Conservation (phyloP, 2,329 filamentous ascomycete species). For the Aspergillus carbonarius region DNA sequence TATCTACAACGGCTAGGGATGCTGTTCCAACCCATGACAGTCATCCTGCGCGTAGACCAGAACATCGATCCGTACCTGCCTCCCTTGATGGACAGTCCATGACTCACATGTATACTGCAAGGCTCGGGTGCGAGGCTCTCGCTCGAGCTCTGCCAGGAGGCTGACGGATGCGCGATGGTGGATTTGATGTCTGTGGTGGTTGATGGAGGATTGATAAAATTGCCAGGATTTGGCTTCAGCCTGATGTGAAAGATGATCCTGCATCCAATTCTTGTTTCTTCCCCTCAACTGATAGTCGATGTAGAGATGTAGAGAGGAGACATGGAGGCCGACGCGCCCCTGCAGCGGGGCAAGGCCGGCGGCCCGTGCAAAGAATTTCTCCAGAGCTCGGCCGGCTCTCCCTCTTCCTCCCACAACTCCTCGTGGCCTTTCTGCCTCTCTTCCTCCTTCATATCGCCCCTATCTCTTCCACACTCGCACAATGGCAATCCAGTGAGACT, state of each 20-base stretch:
- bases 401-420: conserved; percentile 13
- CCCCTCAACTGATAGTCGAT: not conserved
- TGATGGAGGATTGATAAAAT: not conserved
- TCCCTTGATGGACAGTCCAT: not conserved
- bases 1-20: too few relatives aligned
- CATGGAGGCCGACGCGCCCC: not conserved
- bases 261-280: too few relatives aligned
- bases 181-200: not conserved
- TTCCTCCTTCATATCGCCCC: conserved; percentile 4
- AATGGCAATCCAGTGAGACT: conserved; percentile 39
- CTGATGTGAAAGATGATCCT: not conserved
- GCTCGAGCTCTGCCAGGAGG: not conserved
- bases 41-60: not conserved
- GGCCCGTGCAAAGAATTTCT: conserved; percentile 22
- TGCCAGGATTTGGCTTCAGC: not conserved
- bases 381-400: conserved; percentile 7
- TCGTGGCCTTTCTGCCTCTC: conserved; percentile 15
- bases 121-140: not conserved
- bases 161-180: not conserved
- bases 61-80: not conserved
- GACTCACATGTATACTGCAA: not conserved
- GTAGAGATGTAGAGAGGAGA: not conserved
- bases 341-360: conserved; percentile 5
- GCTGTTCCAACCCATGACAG: not conserved
- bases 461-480: conserved; percentile 9